A percentile compares a stretch with the other conserved stretches of the same genome.
These are phyloP conservation scores for Golovinomyces cichoracearum DNA, from an alignment of 2,329 filamentous ascomycete species.

Conservation along the genomic window DNA sequence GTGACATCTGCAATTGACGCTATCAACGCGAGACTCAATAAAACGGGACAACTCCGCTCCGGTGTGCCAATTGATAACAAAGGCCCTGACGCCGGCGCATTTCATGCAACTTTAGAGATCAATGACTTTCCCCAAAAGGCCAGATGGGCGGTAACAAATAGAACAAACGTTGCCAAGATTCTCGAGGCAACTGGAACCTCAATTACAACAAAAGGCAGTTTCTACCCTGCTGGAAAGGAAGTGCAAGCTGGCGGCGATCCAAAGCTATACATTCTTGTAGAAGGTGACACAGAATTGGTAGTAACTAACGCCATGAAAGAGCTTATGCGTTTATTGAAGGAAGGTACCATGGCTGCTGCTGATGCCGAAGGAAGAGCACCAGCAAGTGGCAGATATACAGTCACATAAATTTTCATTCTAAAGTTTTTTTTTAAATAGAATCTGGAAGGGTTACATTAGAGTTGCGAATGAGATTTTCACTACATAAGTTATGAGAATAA, in stretches of 20 bases:
- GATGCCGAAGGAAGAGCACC: slow-evolving; percentile 65
- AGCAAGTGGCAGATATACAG: slow-evolving; percentile 59
- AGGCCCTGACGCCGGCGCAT: slow-evolving; percentile 84
- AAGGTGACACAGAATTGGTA: slow-evolving; percentile 82
- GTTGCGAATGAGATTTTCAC: too few relatives aligned
- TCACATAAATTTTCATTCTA: slow-evolving; percentile 28
- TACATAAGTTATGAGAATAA: not conserved
- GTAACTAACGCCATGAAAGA: slow-evolving; percentile 80
- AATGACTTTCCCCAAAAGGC: slow-evolving; percentile 99
- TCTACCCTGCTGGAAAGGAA: slow-evolving; percentile 60
- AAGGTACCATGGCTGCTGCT: slow-evolving; percentile 69
- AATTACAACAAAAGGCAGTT: slow-evolving; percentile 91
- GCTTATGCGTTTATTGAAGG: slow-evolving; percentile 62
- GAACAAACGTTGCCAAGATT: slow-evolving; percentile 95
- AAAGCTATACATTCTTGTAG: slow-evolving; percentile 95
- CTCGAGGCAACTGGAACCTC: slow-evolving; percentile 81
- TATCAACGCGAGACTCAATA: slow-evolving; percentile 74
- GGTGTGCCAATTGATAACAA: slow-evolving; percentile 97
- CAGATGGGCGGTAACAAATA: slow-evolving; percentile 92
- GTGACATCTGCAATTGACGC: slow-evolving; percentile 73
- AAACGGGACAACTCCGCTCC: slow-evolving; percentile 65
- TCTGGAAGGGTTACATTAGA: too few relatives aligned
- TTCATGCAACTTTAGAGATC: slow-evolving; percentile 92
- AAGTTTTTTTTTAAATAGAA: too few relatives aligned
- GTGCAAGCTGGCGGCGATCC: slow-evolving; percentile 49